phyloP scores from a whole-genome alignment of 2,329 filamentous ascomycete genomes.

The Fusarium sublunatum region DNA sequence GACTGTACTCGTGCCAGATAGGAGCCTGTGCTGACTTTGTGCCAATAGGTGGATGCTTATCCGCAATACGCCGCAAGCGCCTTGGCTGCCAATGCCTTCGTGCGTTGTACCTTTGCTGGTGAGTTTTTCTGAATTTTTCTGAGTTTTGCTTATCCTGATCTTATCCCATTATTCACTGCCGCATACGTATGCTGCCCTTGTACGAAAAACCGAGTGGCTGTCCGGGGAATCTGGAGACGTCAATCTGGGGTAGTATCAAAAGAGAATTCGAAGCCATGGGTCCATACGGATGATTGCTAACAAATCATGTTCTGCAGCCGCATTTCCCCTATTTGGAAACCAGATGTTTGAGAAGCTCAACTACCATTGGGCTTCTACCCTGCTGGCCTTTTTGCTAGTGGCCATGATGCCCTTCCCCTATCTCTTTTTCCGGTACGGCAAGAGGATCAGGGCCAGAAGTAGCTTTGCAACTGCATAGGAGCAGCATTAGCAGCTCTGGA shows the following conservation, averaged over 20 bases:
- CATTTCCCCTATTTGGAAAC: conserved; percentile 79
- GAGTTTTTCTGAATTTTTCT: conserved; percentile 51
- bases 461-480: conserved; percentile 59
- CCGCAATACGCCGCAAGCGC: conserved; percentile 80
- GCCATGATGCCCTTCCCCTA: conserved; percentile 73
- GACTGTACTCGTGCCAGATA: conserved; percentile 32
- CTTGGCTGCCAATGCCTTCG: conserved; percentile 85
- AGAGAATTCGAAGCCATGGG: neutral
- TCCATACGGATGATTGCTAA: conserved; percentile 2
- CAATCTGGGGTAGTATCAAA: neutral
- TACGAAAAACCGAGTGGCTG: conserved; percentile 5
- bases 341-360: conserved; percentile 78
- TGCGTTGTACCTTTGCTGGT: conserved; percentile 80
- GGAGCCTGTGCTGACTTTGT: conserved; percentile 35
- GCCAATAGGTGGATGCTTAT: conserved; percentile 74
- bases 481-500: neutral
- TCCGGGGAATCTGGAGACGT: conserved; percentile 2
- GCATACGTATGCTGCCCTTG: conserved; percentile 6
- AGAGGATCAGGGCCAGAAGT: conserved; percentile 65
- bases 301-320: conserved; percentile 59
- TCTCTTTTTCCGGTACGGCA: conserved; percentile 71
- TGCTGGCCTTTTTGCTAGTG: conserved; percentile 71
- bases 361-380: conserved; percentile 74
- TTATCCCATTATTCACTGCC: conserved; percentile 15
- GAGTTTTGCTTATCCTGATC: neutral